phyloP scores from a whole-genome alignment of 768 basidiomycete species.

The Rhodocollybia butyracea region DNA sequence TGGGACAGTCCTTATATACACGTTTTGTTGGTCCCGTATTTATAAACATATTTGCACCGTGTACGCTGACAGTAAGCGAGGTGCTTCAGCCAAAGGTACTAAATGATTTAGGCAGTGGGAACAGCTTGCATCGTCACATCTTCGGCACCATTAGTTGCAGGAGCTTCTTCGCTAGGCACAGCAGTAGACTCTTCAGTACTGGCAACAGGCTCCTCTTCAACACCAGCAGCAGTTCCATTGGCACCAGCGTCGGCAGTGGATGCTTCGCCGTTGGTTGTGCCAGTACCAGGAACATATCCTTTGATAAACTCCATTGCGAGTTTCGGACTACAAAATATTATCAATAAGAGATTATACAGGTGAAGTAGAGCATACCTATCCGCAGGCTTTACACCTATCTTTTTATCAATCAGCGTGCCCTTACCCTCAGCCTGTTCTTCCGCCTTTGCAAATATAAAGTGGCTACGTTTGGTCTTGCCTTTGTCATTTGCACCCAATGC shows the following conservation, averaged over 20 bases:
- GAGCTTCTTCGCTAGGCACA: neutral
- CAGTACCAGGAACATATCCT: constrained; percentile 14
- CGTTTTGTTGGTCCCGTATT: too few species aligned
- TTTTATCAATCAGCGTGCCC: constrained; percentile 78
- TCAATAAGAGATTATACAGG: constrained; percentile 10
- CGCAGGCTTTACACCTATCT: constrained; percentile 80
- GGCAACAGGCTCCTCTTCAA: neutral
- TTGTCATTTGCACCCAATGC: constrained; percentile 79
- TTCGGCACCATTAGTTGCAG: neutral
- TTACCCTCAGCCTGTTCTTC: constrained; percentile 2
- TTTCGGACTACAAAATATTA: constrained; percentile 41
- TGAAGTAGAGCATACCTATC: too few species aligned
- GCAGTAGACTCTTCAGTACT: neutral
- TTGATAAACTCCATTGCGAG: constrained; percentile 72
- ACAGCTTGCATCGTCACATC: constrained; percentile 1
- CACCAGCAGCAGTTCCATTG: neutral
- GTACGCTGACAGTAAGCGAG: too few species aligned
- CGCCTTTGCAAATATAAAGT: constrained; percentile 91
- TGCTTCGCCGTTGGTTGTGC: neutral
- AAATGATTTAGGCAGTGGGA: too few species aligned
- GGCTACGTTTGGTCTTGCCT: constrained; percentile 85
- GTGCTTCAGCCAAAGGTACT: too few species aligned
- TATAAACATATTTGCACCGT: too few species aligned
- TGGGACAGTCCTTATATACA: too few species aligned
- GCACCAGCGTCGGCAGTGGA: neutral